A percentile compares a stretch with the other conserved stretches of the same genome.
Evolutionary conservation across 495 filamentous ascomycete species (phyloP).

Genomic region (Mycothermus thermophilus): DNA sequence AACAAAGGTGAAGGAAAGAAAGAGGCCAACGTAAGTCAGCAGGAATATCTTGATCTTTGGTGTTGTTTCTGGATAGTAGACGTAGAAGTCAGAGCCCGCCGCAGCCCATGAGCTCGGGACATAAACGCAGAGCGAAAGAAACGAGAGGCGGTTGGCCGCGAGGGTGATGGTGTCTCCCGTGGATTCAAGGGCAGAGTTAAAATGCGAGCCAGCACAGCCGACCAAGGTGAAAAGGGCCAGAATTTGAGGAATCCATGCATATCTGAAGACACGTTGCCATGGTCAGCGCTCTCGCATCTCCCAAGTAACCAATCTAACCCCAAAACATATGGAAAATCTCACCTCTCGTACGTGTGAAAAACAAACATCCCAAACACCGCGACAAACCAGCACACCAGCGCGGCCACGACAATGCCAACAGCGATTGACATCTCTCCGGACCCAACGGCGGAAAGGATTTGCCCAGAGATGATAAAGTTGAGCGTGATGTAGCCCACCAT

Average conservation of each 20-base stretch:
- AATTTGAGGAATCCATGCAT: slow-evolving; percentile 55
- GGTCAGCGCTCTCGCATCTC: too few relatives aligned
- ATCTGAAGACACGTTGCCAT: slow-evolving; percentile 35
- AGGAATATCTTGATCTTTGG: slow-evolving; percentile 34
- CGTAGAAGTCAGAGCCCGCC: slow-evolving; percentile 45
- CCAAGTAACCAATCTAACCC: slow-evolving; percentile 4
- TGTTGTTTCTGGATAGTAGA: slow-evolving; percentile 46
- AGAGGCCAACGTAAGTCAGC: slow-evolving; percentile 20
- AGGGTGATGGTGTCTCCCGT: slow-evolving; percentile 7
- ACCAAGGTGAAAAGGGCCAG: slow-evolving; percentile 52
- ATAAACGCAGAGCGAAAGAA: slow-evolving; percentile 16
- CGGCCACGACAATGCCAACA: slow-evolving; percentile 59
- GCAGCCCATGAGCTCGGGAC: slow-evolving; percentile 34
- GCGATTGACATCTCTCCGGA: slow-evolving; percentile 48
- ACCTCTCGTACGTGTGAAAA: slow-evolving; percentile 61
- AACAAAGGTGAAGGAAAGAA: slow-evolving; percentile 25
- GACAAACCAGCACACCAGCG: slow-evolving; percentile 51
- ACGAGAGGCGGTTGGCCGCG: slow-evolving; percentile 16
- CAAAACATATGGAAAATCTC: slow-evolving; percentile 3
- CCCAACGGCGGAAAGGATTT: slow-evolving; percentile 61
- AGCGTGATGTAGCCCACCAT: slow-evolving; percentile 60
- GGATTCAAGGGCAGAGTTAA: slow-evolving; percentile 37
- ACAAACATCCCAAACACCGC: slow-evolving; percentile 60
- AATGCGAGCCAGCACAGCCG: slow-evolving; percentile 50
- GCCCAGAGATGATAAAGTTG: slow-evolving; percentile 56